Evolutionary conservation across 805 yeast species (phyloP), one percentile per base, ranked within the genome.

Genomic region (Suhomyces vadensis): DNA sequence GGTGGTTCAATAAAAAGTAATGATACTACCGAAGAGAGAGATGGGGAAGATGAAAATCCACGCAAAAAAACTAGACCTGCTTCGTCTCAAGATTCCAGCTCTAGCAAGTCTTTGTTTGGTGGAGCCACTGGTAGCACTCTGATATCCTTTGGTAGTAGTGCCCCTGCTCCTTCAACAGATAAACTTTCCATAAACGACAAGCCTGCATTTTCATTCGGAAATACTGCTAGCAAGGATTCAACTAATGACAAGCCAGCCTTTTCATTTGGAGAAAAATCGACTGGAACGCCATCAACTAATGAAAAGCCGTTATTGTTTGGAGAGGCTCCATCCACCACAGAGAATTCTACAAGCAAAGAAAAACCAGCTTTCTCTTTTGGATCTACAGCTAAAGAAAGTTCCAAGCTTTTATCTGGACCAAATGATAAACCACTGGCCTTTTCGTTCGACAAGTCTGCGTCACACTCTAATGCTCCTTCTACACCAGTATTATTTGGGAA

Each of bases 241-340:
- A 17, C 44, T 24, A 24, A 31, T 16, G 29, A 31, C 8, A 37
- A 37, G 13, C 55, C 57, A 9, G 19, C 26, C n/a, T 51, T 57
- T 42, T 49, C 52, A 6, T 57, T 60, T 42, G 63, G 61, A 2
- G 24, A 44, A 9, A 35, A 35, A 26, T 9, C 35, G n/a, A 35
- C 25, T 13, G 37, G 20, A 8, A 19, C 37, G 20, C n/a, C n/a
- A 27, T 17, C 31, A 6, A 27, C 41, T 33, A 23, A 46, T 22
- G 14, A 31, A 9, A 39, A 37, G 5, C 54, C 57, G 2, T 52
- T 57, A 35, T 51, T 61, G 1, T 60, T 59, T 42, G 57, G 53
- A 8, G 31, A 37, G 14, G 6, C 39, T 6, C 7, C 36, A 11
- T 6, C 5, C 4, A 6, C 22, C 20, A 16, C 36, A 5, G 42